These are phyloP conservation scores for Rhododendron simsii DNA, from an alignment of 148 eudicot species.

Conservation along the genomic window DNA sequence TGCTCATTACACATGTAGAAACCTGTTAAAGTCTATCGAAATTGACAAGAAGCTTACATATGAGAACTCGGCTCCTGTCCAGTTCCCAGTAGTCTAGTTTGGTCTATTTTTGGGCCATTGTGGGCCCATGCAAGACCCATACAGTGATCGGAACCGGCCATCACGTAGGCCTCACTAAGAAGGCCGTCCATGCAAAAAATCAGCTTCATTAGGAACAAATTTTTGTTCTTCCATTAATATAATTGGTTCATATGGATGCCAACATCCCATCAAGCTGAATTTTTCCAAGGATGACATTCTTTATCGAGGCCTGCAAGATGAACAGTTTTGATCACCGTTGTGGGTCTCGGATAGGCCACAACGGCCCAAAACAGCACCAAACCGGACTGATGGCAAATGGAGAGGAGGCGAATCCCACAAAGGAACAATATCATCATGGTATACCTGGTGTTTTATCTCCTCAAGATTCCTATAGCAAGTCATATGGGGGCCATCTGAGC, in stretches of 20 bases:
- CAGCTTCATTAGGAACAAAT: background rate
- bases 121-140: background rate
- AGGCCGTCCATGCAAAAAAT: background rate
- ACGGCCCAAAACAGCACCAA: background rate
- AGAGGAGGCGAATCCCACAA: background rate
- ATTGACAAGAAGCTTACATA: conserved; percentile 5
- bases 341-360: background rate
- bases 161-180: background rate
- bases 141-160: background rate
- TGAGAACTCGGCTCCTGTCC: background rate
- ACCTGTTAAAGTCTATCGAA: background rate
- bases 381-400: background rate
- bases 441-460: conserved; percentile 65
- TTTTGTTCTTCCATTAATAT: background rate
- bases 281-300: background rate
- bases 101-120: background rate
- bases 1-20: conserved; percentile 27
- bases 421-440: conserved; percentile 13
- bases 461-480: conserved; percentile 46
- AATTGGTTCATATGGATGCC: background rate
- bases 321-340: background rate
- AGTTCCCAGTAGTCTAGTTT: background rate
- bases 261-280: background rate
- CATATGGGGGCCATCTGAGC: conserved; percentile 24
- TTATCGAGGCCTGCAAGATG: background rate